Base-by-base conservation (phyloP, 352 stramenopile species). In the Phytophthora hybrid region DNA sequence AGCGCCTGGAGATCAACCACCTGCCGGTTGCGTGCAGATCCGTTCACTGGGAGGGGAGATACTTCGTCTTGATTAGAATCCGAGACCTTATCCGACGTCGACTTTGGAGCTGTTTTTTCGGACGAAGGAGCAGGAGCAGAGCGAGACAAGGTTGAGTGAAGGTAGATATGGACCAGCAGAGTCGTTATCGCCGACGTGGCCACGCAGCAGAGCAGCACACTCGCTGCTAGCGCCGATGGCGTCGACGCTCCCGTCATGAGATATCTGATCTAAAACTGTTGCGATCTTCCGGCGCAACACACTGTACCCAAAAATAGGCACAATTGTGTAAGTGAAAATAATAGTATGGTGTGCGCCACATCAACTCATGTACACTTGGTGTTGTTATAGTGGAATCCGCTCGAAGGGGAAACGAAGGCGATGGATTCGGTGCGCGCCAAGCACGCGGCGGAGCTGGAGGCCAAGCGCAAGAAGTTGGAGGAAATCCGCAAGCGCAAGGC, bases 401-500 rank as follows among this genome's bases (percentile, higher is more conserved):
- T 69, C 65, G 14, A 34, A 46, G 66, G 46, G 58, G 65, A n/a
- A 69, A 54, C 37, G 34, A 41, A 46, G n/a, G n/a, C 26, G 51
- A 90, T 90, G 83, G 83, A 90, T 74, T 90, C 83, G 66, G 79
- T 94, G 66, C 89, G 89, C 68, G 89, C 88, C 55, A 92, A 92
- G 71, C 89, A 96, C 73, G 89, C 88, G 77, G 88, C 88, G 6
- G 90, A 97, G 76, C 79, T 97, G 51, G 90, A 97, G 73, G 90
- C 85, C 31, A 97, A 97, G 80, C 89, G 89, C 71, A 91, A 91
- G 75, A 97, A 97, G 79, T 82, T 97, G n/a, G 89, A 97, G 73
- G 90, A 97, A 79, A 95, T 97, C 69, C 90, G 90, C 56, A 84
- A 91, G 59, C 86, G 90, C 37, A 97, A 97, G 72, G 90, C 88